Evolutionary conservation across 331 rosid genomes (phyloP).

Genomic region (Rhamnella rubrinervis): DNA sequence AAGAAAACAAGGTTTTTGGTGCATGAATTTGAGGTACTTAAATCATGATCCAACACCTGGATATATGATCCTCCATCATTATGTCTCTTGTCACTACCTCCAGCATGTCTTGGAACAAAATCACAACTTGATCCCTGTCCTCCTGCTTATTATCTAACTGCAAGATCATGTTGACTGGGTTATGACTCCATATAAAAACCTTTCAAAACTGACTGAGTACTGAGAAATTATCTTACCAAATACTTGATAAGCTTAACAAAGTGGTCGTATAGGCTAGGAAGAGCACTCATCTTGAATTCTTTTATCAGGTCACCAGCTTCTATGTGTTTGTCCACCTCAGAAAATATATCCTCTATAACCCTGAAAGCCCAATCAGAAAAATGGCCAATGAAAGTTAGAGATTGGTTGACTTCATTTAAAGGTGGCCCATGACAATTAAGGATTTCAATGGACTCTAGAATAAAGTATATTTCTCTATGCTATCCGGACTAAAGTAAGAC

Average conservation of each 20-base stretch:
- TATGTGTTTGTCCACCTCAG: constrained; percentile 66
- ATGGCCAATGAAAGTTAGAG: background rate
- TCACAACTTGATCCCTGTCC: constrained; percentile 81
- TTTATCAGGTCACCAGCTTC: constrained; percentile 24
- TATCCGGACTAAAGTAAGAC: background rate
- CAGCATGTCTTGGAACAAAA: constrained; percentile 96
- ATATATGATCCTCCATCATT: constrained; percentile 71
- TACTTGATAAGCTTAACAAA: constrained; percentile 64
- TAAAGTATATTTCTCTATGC: background rate
- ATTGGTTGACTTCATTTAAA: background rate
- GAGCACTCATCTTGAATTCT: constrained; percentile 87
- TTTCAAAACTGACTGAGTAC: background rate
- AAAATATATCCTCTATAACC: constrained; percentile 61
- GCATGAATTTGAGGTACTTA: constrained; percentile 4
- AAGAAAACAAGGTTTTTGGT: background rate
- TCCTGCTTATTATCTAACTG: constrained; percentile 69
- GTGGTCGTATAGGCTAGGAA: constrained; percentile 73
- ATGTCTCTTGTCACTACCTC: constrained; percentile 93
- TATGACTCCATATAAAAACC: constrained; percentile 19
- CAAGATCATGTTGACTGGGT: constrained; percentile 25
- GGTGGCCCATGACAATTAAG: constrained; percentile 8
- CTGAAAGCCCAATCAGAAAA: constrained; percentile 41
- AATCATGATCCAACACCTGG: constrained; percentile 47
- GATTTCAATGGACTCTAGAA: too few relatives aligned
- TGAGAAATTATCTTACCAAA: constrained; percentile 54